These are phyloP conservation scores for Xylaria intraflava DNA, from an alignment of 495 filamentous ascomycete species.

Conservation along the genomic window DNA sequence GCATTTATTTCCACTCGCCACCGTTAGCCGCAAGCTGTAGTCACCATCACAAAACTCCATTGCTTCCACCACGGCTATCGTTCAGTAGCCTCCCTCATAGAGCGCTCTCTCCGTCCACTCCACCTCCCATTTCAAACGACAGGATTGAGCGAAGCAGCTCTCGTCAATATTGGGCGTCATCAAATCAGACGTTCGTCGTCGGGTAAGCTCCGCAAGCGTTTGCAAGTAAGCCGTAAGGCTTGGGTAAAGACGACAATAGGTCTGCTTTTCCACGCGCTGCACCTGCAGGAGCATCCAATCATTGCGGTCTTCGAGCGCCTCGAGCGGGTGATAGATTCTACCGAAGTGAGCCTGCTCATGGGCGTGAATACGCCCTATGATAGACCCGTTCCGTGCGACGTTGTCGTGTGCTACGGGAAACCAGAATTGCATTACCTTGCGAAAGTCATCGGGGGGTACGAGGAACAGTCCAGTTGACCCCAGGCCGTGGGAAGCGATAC, in stretches of 20 bases:
- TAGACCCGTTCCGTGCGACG: background rate
- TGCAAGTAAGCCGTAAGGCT: conserved; percentile 1
- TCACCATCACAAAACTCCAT: too few relatives aligned
- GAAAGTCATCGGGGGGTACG: background rate
- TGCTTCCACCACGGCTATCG: too few relatives aligned
- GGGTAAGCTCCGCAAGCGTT: background rate
- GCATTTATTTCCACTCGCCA: too few relatives aligned
- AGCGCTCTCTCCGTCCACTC: background rate
- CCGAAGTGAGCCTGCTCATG: background rate
- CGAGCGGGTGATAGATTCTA: background rate
- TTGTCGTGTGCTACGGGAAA: background rate
- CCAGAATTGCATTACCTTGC: background rate
- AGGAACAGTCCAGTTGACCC: background rate
- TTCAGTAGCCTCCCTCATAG: background rate
- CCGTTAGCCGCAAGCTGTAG: too few relatives aligned
- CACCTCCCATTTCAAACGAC: background rate
- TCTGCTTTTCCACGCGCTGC: background rate
- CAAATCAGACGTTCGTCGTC: background rate
- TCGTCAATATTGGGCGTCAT: background rate
- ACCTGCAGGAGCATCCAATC: conserved; percentile 2
- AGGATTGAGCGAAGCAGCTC: background rate
- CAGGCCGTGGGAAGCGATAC: background rate
- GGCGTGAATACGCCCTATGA: background rate
- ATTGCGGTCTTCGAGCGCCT: background rate
- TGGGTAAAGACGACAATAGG: conserved; percentile 1